Evolutionary conservation across 73 alveolate genomes (phyloP), one percentile per base, ranked within the genome.

Genomic region (Paramecium pentaurelia): DNA sequence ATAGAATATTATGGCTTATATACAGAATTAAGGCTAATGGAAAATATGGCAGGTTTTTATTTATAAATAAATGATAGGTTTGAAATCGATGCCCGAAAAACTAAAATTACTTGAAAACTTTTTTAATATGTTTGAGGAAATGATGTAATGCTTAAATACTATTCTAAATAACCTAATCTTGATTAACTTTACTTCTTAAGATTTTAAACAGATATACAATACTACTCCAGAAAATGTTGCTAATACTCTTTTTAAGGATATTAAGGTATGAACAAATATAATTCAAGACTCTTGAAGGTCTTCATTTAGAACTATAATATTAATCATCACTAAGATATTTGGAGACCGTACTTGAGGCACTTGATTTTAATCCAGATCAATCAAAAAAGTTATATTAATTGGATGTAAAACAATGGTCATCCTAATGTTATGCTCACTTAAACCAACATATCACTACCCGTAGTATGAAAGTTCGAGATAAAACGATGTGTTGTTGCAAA

Each of bases 271-370:
- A 38, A 22, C 12, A 75, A 30, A 6, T 32, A 64, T 75, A 38
- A 32, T 38, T n/a, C 2, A 75, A 75, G 88, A 75, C 88, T 4
- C 88, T 75, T 75, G 88, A 75, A 75, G 88, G 88, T 38, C 64
- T 75, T 36, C 88, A 75, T 75, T 38, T 75, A 36, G 88, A 75
- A 42, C 36, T 75, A 3, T 10, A 38, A 42, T 75, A 75, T 42
- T 11, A 34, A 75, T 75, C 88, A 2, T 42, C 88, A 1, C 11
- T 75, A 4, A 75, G 88, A 75, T 75, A 36, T 38, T 38, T 75
- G 20, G 88, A 75, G 18, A 75, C 88, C 8, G 88, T 75, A 9
- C 60, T 75, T 14, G 88, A 75, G 40, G 88, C 88, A n/a, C 60
- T 75, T 16, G 20, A 75, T n/a, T 12, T 75, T 16, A 42, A 75